Evolutionary conservation across 192 early-diverging fungal species (phyloP), one percentile per base, ranked within the genome.

Genomic region (Umbelopsis vinacea): DNA sequence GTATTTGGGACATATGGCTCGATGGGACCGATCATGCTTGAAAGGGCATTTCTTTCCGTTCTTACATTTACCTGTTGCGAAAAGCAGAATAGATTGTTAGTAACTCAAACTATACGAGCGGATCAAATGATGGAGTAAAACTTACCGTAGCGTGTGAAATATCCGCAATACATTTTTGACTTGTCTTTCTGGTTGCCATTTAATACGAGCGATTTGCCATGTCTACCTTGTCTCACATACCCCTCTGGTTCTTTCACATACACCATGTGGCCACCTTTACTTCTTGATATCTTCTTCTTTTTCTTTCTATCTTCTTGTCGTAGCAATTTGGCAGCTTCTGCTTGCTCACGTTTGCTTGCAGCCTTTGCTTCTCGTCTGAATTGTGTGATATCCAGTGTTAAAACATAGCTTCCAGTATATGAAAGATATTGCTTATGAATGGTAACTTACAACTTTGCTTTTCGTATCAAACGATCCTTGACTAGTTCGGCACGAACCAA

Each of bases 1-100:
- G 71, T 83, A 89, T 17, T 74, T 74, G 52, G 81, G 75, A 57
- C 88, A 89, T 2, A 88, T 78, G 2, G 88, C 82, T 19, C 84
- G 70, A 37, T 81, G 83, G 23, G 68, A 48, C 23, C 72, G 81
- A 24, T 86, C 87, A 57, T 89, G 88, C 12, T 79, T 54, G 46
- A 85, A 86, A 0, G 80, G 75, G 55, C 86, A 89, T 6, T 48
- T 21, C 1, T 35, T 26, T 7, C 50, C 76, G 19, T 72, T 75
- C 9, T 72, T 70, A 40, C 85, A 86, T 76, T 74, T 68, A 35
- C 81, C 81, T 82, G 74, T 17, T 4, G 23, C 3, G 29, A 17
- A 12, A 3, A 10, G 5, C 6, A 43, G 11, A 12, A 12, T 14
- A 37, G 6, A 37, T 3, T 19, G 6, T 63, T 63, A 63, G 29